Evolutionary conservation across 768 basidiomycete genomes (phyloP).

Genomic region (Leucogyrophana mollusca): DNA sequence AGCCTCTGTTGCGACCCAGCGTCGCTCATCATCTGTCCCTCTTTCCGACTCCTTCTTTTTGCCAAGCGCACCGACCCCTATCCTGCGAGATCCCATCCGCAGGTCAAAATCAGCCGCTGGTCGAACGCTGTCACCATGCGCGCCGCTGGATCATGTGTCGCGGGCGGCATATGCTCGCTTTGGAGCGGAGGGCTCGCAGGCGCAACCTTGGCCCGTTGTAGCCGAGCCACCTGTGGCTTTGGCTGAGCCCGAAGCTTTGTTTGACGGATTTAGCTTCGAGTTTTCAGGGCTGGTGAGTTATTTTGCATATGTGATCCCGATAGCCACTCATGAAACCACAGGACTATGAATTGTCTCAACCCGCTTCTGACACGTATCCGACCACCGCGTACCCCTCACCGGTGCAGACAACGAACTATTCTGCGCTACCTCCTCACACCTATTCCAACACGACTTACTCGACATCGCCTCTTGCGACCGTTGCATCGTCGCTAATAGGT

Average conservation of each 20-base stretch:
- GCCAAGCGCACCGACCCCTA: conserved; percentile 1
- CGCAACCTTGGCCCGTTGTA: conserved; percentile 1
- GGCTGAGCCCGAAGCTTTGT: not conserved
- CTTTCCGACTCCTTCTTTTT: not conserved
- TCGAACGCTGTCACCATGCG: not conserved
- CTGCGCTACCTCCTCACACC: conserved; percentile 6
- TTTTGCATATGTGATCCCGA: conserved; percentile 1
- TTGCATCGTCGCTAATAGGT: conserved; percentile 36
- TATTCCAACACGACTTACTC: not conserved
- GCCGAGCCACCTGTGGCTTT: not conserved
- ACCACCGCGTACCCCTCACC: not conserved
- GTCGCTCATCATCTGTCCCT: conserved; percentile 10
- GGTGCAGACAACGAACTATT: conserved; percentile 1
- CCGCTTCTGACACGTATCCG: not conserved
- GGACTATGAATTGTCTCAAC: not conserved
- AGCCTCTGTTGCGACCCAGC: not conserved
- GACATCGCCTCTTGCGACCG: conserved; percentile 29
- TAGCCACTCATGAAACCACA: not conserved
- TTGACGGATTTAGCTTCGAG: not conserved
- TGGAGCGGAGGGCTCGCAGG: not conserved
- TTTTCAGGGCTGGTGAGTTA: not conserved
- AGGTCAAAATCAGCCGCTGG: conserved; percentile 4
- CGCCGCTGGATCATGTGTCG: conserved; percentile 8
- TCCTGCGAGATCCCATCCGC: not conserved
- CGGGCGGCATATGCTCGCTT: conserved; percentile 5